These are phyloP conservation scores for Paramecium caudatum DNA, from an alignment of 73 alveolate genomes.

Conservation along the genomic window DNA sequence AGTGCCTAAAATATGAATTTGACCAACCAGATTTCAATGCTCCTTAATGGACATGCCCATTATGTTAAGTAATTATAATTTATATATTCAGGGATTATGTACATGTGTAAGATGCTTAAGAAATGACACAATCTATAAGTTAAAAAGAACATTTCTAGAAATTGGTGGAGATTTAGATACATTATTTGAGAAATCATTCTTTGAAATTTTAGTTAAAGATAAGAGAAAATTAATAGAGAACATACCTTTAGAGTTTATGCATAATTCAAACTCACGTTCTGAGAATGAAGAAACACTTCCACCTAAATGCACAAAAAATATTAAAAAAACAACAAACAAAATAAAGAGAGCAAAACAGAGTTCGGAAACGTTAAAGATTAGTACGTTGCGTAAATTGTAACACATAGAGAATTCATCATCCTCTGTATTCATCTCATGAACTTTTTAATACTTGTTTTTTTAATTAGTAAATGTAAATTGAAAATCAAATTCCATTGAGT, in stretches of 20 bases:
- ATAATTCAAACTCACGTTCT: neutral
- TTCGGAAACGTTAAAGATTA: neutral
- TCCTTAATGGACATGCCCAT: slow-evolving; percentile 28
- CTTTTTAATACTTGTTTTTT: neutral
- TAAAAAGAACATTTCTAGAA: slow-evolving; percentile 34
- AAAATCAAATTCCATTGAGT: neutral
- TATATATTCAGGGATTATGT: slow-evolving; percentile 39
- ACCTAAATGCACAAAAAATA: neutral
- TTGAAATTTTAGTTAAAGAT: slow-evolving; percentile 9
- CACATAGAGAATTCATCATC: slow-evolving; percentile 31
- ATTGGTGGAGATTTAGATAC: slow-evolving; percentile 42
- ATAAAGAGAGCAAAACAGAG: neutral
- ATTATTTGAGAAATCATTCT: neutral
- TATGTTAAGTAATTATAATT: neutral
- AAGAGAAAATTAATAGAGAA: neutral
- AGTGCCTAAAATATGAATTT: slow-evolving; percentile 52
- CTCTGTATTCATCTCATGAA: neutral
- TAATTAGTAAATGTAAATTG: neutral
- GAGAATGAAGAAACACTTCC: slow-evolving; percentile 51
- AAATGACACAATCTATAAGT: slow-evolving; percentile 37
- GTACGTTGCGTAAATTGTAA: neutral
- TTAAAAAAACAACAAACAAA: neutral
- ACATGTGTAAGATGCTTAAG: neutral
- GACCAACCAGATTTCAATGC: neutral
- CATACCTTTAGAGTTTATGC: neutral